Base-by-base conservation (phyloP, 495 filamentous ascomycete genomes). In the Aspergillus sclerotiicarbonarius region DNA sequence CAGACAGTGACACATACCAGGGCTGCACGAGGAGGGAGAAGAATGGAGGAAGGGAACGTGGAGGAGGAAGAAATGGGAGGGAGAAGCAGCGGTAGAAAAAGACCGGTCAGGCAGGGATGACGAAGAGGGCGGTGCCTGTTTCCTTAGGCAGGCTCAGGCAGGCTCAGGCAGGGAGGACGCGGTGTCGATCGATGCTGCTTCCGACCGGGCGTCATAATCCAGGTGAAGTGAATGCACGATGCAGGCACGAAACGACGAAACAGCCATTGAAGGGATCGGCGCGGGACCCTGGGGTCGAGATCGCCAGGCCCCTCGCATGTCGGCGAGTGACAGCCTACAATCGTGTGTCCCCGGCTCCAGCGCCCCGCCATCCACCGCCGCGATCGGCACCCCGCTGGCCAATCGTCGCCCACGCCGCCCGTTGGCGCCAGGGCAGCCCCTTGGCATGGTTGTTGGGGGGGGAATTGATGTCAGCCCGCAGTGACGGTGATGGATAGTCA, bases 221-320 rank as follows among this genome's bases (percentile, higher is more conserved):
- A 29, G 25, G 2, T 25, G 16, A 21, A n/a, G 37, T 41, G n/a
- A 16, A 2, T 16, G 6, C 19, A 49, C 46, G 25, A 20, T 16
- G 30, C 20, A 13, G 46, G 20, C 6, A 47, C 45, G 20, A 47
- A 20, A 16, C 44, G 15, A 8, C 15, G 45, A 48, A 49, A 49
- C 46, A 49, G 20, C 20, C 32, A 50, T 50, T 25, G 47, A 25
- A 21, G 47, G 47, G 47, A 50, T 50, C 47, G 47, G 47, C 47
- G 47, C 25, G 25, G 47, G 47, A 32, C 9, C 37, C 37, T n/a
- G 9, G 37, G 37, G 37, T 15, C 7, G 12, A 41, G 37, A 41
- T 41, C 37, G 37, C 13, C 37, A n/a, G 37, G 37, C 37, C 10
- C 37, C 13, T 25, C 12, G 37, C 12, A 4, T 6, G 37, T n/a